phyloP scores from a whole-genome alignment of 2,329 filamentous ascomycete species.

The Xylariaceae sp. region DNA sequence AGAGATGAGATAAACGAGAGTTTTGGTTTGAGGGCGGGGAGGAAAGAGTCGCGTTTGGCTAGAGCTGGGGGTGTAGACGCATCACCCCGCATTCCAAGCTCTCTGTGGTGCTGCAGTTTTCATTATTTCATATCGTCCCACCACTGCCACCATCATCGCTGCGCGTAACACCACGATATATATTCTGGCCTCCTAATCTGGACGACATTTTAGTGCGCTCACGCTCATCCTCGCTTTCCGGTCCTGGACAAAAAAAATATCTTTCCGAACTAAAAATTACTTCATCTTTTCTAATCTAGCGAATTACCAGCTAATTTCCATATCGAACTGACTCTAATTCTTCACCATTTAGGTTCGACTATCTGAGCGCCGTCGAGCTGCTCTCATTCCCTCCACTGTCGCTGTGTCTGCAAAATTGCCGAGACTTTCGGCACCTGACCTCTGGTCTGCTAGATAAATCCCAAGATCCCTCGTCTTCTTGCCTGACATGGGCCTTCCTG shows the following conservation, averaged over 20 bases:
- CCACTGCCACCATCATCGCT: neutral
- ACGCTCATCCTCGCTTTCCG: no score
- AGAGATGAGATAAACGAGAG: constrained; percentile 16
- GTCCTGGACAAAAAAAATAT: no score
- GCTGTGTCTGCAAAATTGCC: constrained; percentile 27
- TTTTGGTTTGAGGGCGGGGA: constrained; percentile 14
- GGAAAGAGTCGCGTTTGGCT: constrained; percentile 19
- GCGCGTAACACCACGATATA: neutral
- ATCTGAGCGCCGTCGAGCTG: constrained; percentile 39
- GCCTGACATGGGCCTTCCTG: constrained; percentile 72
- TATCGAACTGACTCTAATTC: constrained; percentile 27
- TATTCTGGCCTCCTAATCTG: neutral
- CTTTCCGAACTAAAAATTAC: no score
- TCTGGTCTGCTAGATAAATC: constrained; percentile 17
- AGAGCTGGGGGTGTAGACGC: constrained; percentile 25
- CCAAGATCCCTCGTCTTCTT: constrained; percentile 44
- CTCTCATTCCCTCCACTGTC: constrained; percentile 29
- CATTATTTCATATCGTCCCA: neutral
- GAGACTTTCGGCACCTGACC: constrained; percentile 27
- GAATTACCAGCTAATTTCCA: constrained; percentile 19
- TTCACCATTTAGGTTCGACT: constrained; percentile 28
- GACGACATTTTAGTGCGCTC: no score
- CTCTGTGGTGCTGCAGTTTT: neutral
- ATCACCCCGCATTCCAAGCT: constrained; percentile 35
- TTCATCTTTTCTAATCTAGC: constrained; percentile 11